A percentile compares a stretch with the other conserved stretches of the same genome.
Evolutionary conservation across 805 yeast genomes (phyloP).

Genomic region (Pachysolen tannophilus): DNA sequence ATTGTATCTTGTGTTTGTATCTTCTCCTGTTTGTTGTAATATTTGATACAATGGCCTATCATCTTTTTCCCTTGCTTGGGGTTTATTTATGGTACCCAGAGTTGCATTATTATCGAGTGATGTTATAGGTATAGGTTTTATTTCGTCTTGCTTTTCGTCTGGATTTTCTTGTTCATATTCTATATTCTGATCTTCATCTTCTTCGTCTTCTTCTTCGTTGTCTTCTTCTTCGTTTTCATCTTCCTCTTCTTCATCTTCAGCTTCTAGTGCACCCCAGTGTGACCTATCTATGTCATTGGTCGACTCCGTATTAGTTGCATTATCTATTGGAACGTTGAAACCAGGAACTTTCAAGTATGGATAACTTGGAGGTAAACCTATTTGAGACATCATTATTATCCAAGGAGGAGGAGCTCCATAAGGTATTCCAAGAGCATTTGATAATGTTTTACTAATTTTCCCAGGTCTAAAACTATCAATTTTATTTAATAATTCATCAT

Average conservation of each 20-base stretch:
- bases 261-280: constrained; percentile 20
- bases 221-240: constrained; percentile 19
- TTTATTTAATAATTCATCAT: constrained; percentile 16
- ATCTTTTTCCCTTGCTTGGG: constrained; percentile 6
- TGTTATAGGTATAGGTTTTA: constrained; percentile 20
- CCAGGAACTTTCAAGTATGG: constrained; percentile 55
- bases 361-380: constrained; percentile 84
- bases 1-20: background rate
- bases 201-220: constrained; percentile 16
- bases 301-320: constrained; percentile 8
- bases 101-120: constrained; percentile 17
- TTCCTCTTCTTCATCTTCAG: constrained; percentile 26
- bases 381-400: constrained; percentile 56
- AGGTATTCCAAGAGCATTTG: constrained; percentile 61
- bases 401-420: constrained; percentile 67
- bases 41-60: constrained; percentile 23
- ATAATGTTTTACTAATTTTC: constrained; percentile 47
- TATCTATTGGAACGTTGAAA: constrained; percentile 29
- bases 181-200: constrained; percentile 20
- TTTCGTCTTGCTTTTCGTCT: constrained; percentile 15
- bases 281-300: constrained; percentile 19
- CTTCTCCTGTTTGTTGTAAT: constrained; percentile 16
- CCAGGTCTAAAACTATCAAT: constrained; percentile 56
- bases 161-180: constrained; percentile 20
- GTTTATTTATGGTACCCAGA: constrained; percentile 5